A percentile compares a stretch with the other conserved stretches of the same genome.
Evolutionary conservation across 2,329 filamentous ascomycete species (phyloP).

Genomic region (Elsinoe necatrix): DNA sequence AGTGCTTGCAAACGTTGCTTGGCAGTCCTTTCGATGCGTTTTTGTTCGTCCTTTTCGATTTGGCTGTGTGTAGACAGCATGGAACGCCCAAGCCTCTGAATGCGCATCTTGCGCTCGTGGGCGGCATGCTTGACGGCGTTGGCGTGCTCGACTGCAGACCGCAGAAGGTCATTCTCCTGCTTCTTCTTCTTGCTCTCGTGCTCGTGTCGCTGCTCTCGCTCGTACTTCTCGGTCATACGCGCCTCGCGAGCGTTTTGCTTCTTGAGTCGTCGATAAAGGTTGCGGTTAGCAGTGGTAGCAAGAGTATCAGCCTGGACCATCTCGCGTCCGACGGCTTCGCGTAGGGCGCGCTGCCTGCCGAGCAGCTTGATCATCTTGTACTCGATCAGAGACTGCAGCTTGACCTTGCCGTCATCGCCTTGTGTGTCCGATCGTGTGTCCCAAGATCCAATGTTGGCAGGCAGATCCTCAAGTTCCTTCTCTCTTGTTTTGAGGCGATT

Average conservation of each 20-base stretch:
- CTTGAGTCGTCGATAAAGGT: constrained; percentile 87
- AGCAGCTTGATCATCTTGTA: constrained; percentile 87
- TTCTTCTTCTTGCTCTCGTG: constrained; percentile 95
- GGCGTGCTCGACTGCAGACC: constrained; percentile 74
- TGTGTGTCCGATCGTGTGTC: constrained; percentile 63
- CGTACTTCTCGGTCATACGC: constrained; percentile 94
- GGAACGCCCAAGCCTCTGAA: constrained; percentile 77
- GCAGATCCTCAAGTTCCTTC: constrained; percentile 71
- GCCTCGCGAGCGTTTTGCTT: constrained; percentile 94
- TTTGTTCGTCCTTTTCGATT: constrained; percentile 99
- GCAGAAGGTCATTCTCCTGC: constrained; percentile 87
- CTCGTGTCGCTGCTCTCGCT: constrained; percentile 96
- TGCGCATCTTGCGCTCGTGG: constrained; percentile 59
- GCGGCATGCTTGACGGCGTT: constrained; percentile 65
- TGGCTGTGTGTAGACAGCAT: constrained; percentile 88
- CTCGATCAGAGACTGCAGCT: constrained; percentile 86
- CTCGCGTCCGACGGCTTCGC: constrained; percentile 78
- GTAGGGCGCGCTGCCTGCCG: constrained; percentile 75
- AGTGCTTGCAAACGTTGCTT: constrained; percentile 99
- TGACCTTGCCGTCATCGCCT: constrained; percentile 70
- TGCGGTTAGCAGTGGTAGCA: constrained; percentile 92
- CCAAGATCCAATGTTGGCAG: constrained; percentile 81
- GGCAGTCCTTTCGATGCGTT: constrained; percentile 90
- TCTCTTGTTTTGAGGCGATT: constrained; percentile 83
- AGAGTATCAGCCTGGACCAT: constrained; percentile 96